phyloP scores from a whole-genome alignment of 176 grass and related monocot species.

The Carex parvula region DNA sequence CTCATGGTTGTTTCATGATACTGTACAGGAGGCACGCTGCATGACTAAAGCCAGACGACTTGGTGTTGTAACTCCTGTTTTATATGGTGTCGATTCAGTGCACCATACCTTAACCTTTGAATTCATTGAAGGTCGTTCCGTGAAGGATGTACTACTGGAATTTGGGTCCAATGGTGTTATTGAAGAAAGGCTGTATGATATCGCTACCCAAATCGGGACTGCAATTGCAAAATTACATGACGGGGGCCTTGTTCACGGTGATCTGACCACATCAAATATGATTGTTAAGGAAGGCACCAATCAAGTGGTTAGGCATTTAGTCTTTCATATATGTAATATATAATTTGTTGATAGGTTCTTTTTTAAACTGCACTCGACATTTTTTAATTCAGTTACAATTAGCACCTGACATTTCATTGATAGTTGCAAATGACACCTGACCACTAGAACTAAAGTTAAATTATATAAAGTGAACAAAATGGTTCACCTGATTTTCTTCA shows the following conservation, averaged over 20 bases:
- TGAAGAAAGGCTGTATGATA: constrained; percentile 57
- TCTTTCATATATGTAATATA: background rate
- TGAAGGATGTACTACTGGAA: constrained; percentile 82
- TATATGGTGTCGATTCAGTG: constrained; percentile 76
- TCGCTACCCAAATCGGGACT: constrained; percentile 80
- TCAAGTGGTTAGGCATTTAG: constrained; percentile 48
- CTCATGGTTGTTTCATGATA: constrained; percentile 18
- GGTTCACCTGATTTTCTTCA: background rate
- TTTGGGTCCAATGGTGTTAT: constrained; percentile 70
- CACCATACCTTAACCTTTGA: constrained; percentile 82
- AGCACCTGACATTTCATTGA: background rate
- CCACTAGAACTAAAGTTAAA: background rate
- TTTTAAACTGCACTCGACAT: background rate
- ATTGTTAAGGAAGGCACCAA: constrained; percentile 58
- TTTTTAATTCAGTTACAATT: background rate
- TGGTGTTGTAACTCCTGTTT: constrained; percentile 82
- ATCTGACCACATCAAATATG: constrained; percentile 98
- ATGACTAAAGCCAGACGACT: constrained; percentile 92
- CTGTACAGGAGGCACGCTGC: constrained; percentile 80
- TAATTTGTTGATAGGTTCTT: background rate
- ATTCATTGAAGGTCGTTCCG: constrained; percentile 67
- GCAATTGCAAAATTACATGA: constrained; percentile 86
- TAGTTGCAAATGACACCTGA: background rate
- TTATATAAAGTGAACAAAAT: background rate
- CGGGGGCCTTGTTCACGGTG: constrained; percentile 84